Evolutionary conservation across 257 asterid genomes (phyloP).

Genomic region (Scutellaria minor): DNA sequence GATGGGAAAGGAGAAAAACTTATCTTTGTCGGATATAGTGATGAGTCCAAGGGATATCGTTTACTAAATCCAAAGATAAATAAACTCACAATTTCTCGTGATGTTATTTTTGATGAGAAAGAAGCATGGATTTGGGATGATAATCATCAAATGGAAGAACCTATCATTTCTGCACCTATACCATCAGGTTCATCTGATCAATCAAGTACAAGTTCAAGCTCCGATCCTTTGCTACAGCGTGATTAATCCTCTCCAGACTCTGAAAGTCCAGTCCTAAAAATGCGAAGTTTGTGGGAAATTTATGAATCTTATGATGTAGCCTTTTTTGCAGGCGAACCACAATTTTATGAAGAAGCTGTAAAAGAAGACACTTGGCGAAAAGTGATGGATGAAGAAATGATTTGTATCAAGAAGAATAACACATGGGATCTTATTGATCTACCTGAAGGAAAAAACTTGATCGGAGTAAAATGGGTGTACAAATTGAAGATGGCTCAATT

Average conservation of each 20-base stretch:
- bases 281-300: background rate
- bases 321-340: background rate
- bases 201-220: too few species aligned
- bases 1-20: background rate
- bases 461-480: too few species aligned
- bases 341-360: background rate
- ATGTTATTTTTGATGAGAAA: conserved; percentile 16
- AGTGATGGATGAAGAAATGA: conserved; percentile 2
- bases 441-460: background rate
- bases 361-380: conserved; percentile 9
- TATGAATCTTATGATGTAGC: background rate
- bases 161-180: too few species aligned
- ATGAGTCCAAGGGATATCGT: conserved; percentile 17
- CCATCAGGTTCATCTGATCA: too few species aligned
- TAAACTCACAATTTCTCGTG: conserved; percentile 6
- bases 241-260: background rate
- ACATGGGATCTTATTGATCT: conserved; percentile 28
- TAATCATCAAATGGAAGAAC: background rate
- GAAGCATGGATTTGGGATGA: conserved; percentile 14
- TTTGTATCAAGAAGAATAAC: conserved; percentile 9
- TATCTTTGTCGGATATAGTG: conserved; percentile 20
- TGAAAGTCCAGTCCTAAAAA: background rate
- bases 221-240: too few species aligned
- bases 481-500: too few species aligned
- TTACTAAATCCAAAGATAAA: background rate